Percentiles rank a stretch among this genome's conserved stretches.
Evolutionary conservation across 768 basidiomycete genomes (phyloP).

Genomic region (Butyriboletus loyo): DNA sequence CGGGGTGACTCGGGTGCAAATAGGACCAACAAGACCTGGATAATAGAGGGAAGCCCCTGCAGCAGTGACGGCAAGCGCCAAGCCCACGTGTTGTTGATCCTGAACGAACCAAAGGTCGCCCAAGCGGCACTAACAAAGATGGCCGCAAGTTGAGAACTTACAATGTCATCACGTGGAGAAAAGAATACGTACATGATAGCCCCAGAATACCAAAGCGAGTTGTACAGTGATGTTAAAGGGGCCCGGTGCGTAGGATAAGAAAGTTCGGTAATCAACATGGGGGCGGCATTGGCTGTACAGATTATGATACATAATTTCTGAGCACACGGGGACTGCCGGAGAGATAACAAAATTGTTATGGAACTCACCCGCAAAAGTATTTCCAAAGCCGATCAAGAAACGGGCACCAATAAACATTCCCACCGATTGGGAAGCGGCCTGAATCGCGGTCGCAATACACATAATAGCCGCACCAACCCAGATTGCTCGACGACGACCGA

Average conservation of each 20-base stretch:
- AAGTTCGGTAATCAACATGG: conserved; percentile 80
- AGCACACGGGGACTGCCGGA: neutral
- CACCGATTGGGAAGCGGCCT: conserved; percentile 67
- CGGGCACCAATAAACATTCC: conserved; percentile 82
- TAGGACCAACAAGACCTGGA: conserved; percentile 64
- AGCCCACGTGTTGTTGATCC: conserved; percentile 63
- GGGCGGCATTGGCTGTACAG: conserved; percentile 60
- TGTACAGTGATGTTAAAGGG: conserved; percentile 72
- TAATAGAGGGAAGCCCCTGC: conserved; percentile 65
- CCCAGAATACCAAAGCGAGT: conserved; percentile 87
- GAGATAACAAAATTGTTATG: neutral
- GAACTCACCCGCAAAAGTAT: conserved; percentile 59
- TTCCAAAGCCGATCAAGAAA: conserved; percentile 73
- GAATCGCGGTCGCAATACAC: conserved; percentile 63
- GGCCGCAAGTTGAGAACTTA: neutral
- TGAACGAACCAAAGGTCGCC: conserved; percentile 80
- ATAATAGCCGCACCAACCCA: conserved; percentile 69
- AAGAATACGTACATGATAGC: conserved; percentile 56
- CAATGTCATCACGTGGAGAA: neutral
- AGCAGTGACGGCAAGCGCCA: conserved; percentile 81
- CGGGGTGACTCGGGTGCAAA: conserved; percentile 82
- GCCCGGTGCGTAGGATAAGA: conserved; percentile 81
- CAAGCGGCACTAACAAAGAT: conserved; percentile 56
- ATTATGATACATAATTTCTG: neutral
- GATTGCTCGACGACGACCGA: conserved; percentile 64